phyloP scores from a whole-genome alignment of 805 yeast genomes.

The Dipodascus geniculatus region DNA sequence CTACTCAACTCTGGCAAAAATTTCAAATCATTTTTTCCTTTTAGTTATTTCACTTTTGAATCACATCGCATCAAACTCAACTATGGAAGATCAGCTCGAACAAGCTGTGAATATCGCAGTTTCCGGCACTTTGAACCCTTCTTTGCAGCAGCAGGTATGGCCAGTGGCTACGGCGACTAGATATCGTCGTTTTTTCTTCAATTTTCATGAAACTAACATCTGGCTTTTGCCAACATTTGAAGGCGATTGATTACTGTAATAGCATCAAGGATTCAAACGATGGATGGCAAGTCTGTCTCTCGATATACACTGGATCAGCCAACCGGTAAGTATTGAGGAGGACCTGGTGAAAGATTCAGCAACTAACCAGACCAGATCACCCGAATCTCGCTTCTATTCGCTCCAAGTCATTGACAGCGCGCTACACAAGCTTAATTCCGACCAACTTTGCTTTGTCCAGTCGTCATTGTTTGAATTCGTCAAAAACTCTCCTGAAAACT shows the following conservation, averaged over 20 bases:
- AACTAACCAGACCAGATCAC: slow-evolving; percentile 28
- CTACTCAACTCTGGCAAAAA: not conserved
- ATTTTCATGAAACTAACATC: too few relatives aligned
- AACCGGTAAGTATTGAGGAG: not conserved
- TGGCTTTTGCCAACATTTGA: slow-evolving; percentile 1
- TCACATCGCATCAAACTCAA: not conserved
- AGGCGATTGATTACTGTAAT: slow-evolving; percentile 35
- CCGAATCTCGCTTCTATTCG: slow-evolving; percentile 52
- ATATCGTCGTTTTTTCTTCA: too few relatives aligned
- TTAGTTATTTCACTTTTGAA: not conserved
- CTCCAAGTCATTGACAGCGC: slow-evolving; percentile 59
- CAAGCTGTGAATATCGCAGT: slow-evolving; percentile 83
- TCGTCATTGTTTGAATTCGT: slow-evolving; percentile 37
- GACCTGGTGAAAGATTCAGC: not conserved
- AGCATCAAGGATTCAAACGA: slow-evolving; percentile 32
- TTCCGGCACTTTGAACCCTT: slow-evolving; percentile 51
- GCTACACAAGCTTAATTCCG: slow-evolving; percentile 33
- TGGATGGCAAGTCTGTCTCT: slow-evolving; percentile 38
- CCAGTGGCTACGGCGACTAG: too few relatives aligned
- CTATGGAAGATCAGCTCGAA: slow-evolving; percentile 50
- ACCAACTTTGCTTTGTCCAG: slow-evolving; percentile 37
- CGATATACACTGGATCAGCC: slow-evolving; percentile 24
- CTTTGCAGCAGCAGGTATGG: slow-evolving; percentile 45
- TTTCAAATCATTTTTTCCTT: not conserved
- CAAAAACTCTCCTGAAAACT: slow-evolving; percentile 24